Evolutionary conservation across 345 rosid genomes (phyloP), one percentile per base, ranked within the genome.

Genomic region (Citrus sp.): DNA sequence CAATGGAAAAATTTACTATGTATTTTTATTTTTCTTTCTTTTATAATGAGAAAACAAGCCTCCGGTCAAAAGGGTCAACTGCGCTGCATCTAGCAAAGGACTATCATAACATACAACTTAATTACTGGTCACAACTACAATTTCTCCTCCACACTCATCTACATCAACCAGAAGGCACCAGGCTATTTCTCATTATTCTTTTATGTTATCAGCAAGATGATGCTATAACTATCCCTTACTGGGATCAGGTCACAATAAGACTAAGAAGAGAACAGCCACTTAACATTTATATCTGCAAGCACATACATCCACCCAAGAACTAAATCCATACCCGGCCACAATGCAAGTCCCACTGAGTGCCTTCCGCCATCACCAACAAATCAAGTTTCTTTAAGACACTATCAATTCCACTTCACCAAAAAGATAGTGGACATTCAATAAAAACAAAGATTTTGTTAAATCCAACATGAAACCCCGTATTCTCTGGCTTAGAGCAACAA

Each of bases 151-250:
- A n/a, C 51, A 67, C 34, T 49, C 59, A 73, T 69, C 40, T 58
- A 76, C 6, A 71, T 78, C 73, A 84, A 80, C 56, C 66, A 66
- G 78, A 79, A 72, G 78, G 28, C 21, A 40, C 51, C 58, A 71
- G 68, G 77, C 38, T 76, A n/a, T 32, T 25, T 37, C 56, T 59
- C 25, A 22, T 51, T 34, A 66, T 34, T 65, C 14, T 72, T 59
- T 34, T 73, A 81, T 13, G 54, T 34, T 28, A 54, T 72, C 25
- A 64, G 66, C 42, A 77, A 73, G 73, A 60, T 66, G 68, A 74
- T 70, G 71, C 25, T 28, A 75, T 22, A 55, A 68, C 28, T 54
- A 19, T 42, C 78, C 67, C 80, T 70, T 76, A 56, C 51, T 62
- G 28, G 69, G 69, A 66, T 32, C 58, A 74, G 69, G 73, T 68